Evolutionary conservation across 2,329 filamentous ascomycete species (phyloP), one percentile per base, ranked within the genome.

Genomic region (Arthrinium phaeospermum): DNA sequence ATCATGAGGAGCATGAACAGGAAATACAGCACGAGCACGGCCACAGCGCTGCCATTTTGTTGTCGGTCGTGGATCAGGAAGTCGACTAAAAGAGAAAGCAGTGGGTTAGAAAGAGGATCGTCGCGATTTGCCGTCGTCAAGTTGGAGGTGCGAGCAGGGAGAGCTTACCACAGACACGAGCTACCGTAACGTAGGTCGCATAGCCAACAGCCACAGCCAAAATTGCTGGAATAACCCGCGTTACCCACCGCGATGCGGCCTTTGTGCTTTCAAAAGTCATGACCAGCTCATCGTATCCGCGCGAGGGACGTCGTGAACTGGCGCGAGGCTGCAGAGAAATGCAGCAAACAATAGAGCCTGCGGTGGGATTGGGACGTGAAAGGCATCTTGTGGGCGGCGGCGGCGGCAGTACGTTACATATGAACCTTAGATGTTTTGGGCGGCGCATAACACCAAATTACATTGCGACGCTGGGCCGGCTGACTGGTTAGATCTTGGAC

Each of bases 11-110:
- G 76, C 64, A 98, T 85, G 71, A 97, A 86, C 70, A 95, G 70
- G 78, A 92, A 93, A 82, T 94, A 95, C 34, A 95, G 82, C 41
- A 91, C 88, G 64, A 97, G 85, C 71, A 98, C 89, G 16, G 89
- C 90, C 72, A 92, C 88, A 57, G 91, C 94, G 44, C 91, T 83
- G 71, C 89, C 87, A 72, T 84, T 73, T 79, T 84, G 88, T 82
- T 79, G 82, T 80, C 78, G 80, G 67, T 79, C 77, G 76, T 78
- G 81, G 74, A 95, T 85, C 67, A 97, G 88, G 79, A 94, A 95
- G 76, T 93, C 85, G 76, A 96, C 93, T 94, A 69, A 22, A 4
- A 8, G 27, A 68, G 44, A 34, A n/a, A 7, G 41, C 67, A 14
- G n/a, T 19, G 8, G 37, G 45, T 46, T 44, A 68, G 67, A 46